These are phyloP conservation scores for Kalaharituber pfeilii DNA, from an alignment of 2,329 filamentous ascomycete genomes.

Conservation along the genomic window DNA sequence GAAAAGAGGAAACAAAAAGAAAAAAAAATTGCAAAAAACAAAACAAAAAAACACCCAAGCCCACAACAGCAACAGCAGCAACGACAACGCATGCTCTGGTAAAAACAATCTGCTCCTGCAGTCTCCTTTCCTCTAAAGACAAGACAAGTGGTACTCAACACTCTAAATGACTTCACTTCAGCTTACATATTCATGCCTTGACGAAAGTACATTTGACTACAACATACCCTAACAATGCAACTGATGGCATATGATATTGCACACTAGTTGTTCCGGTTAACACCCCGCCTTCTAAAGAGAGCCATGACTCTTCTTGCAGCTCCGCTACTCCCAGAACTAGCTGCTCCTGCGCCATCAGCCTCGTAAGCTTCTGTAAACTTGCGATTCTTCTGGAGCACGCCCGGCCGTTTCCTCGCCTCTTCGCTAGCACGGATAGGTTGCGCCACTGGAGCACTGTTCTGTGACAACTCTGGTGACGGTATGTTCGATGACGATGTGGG, in stretches of 20 bases:
- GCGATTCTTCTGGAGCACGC: constrained; percentile 51
- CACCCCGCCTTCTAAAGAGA: constrained; percentile 69
- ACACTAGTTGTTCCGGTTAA: neutral
- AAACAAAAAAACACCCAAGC: neutral
- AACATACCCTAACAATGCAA: neutral
- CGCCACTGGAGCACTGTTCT: constrained; percentile 3
- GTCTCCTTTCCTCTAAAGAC: neutral
- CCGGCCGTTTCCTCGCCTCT: neutral
- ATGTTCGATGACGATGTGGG: neutral
- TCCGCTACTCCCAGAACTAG: constrained; percentile 56
- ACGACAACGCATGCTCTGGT: neutral
- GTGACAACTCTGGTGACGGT: constrained; percentile 11
- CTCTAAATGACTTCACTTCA: neutral
- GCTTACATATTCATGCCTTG: neutral
- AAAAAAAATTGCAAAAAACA: no score
- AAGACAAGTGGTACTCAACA: neutral
- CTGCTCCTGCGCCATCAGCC: constrained; percentile 40
- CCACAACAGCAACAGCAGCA: neutral
- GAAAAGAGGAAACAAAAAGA: no score
- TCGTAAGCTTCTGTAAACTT: constrained; percentile 81
- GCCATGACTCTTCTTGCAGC: constrained; percentile 92
- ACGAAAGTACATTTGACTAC: neutral
- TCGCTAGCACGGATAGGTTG: constrained; percentile 1
- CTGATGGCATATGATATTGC: neutral
- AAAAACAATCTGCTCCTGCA: no score